Percentiles rank a stretch among this genome's conserved stretches.
phyloP scores from a whole-genome alignment of 441 rosid species.

The Populus hybrid region DNA sequence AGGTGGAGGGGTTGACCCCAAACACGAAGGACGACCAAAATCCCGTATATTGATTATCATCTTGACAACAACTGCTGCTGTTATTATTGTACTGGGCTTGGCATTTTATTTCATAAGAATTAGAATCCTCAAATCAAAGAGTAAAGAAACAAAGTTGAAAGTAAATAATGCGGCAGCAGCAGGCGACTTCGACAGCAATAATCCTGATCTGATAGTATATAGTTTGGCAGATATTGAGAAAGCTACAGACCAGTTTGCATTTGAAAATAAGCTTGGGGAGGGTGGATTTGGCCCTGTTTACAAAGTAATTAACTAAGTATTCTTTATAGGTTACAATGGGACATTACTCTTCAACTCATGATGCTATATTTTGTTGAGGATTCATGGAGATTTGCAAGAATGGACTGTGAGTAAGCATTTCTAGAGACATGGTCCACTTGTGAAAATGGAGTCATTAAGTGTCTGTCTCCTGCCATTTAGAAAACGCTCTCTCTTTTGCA shows the following conservation, averaged over 20 bases:
- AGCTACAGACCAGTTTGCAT: conserved; percentile 13
- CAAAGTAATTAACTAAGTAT: neutral
- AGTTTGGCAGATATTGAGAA: conserved; percentile 21
- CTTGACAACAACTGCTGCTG: neutral
- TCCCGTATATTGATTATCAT: neutral
- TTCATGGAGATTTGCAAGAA: neutral
- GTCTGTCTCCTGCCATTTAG: neutral
- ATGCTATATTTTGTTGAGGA: neutral
- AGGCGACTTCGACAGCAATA: conserved; percentile 17
- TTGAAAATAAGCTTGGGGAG: conserved; percentile 13
- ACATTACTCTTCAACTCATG: neutral
- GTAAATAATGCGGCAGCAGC: neutral
- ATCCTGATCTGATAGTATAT: conserved; percentile 30
- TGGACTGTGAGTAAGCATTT: neutral
- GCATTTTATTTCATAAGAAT: neutral
- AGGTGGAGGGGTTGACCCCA: neutral
- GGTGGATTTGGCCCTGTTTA: conserved; percentile 11
- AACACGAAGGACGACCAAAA: neutral
- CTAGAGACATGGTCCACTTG: neutral
- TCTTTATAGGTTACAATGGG: neutral
- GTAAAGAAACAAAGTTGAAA: neutral
- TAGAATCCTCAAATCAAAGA: neutral
- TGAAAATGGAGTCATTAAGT: neutral
- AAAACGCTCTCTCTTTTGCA: too few relatives aligned
- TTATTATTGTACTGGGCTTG: neutral